These are phyloP conservation scores for Anisodus acutangulus DNA, from an alignment of 257 asterid genomes.

Conservation along the genomic window DNA sequence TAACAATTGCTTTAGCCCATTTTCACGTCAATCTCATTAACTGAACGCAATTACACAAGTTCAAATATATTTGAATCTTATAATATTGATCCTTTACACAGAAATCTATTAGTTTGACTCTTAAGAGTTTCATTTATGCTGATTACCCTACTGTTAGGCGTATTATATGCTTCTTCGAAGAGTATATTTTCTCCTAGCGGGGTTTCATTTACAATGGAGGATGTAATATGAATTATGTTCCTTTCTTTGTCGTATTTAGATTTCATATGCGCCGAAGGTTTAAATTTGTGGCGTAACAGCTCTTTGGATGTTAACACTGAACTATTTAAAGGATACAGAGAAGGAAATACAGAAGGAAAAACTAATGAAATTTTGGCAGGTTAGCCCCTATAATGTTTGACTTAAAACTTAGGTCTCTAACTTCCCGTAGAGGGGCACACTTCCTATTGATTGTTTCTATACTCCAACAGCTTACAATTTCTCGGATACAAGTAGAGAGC, in stretches of 20 bases:
- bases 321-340: constrained; percentile 38
- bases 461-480: constrained; percentile 40
- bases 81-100: too few relatives aligned
- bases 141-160: neutral
- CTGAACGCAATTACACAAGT: neutral
- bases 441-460: neutral
- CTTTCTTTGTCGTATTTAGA: neutral
- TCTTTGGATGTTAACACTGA: constrained; percentile 38
- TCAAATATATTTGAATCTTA: neutral
- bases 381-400: neutral
- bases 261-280: constrained; percentile 39
- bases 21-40: too few relatives aligned
- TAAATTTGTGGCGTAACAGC: constrained; percentile 41
- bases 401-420: neutral
- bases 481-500: constrained; percentile 37
- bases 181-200: neutral
- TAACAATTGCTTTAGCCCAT: neutral
- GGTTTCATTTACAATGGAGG: neutral
- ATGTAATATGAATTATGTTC: neutral
- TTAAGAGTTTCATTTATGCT: neutral
- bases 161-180: neutral
- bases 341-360: constrained; percentile 37
- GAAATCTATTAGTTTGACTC: neutral
- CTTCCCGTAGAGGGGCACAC: neutral
- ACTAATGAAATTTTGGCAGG: constrained; percentile 45